phyloP scores from a whole-genome alignment of 73 alveolate genomes.

The Paraurostyla sp. region DNA sequence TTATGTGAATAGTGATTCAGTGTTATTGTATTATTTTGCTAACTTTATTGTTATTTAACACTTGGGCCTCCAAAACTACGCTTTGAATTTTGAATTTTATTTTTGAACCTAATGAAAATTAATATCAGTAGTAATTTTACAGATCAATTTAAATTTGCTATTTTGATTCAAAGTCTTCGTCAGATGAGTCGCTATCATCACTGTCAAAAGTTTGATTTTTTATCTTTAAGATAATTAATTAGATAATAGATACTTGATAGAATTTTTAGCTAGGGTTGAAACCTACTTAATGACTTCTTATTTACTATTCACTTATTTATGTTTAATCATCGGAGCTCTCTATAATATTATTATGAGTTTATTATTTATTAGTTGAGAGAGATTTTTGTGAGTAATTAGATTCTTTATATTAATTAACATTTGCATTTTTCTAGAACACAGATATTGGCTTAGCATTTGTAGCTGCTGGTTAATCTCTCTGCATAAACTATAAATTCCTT shows the following conservation, averaged over 20 bases:
- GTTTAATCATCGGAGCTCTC: slow-evolving; percentile 7
- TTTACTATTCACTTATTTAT: too few relatives aligned
- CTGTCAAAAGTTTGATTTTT: not conserved
- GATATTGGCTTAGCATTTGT: too few relatives aligned
- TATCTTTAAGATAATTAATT: not conserved
- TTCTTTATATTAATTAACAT: too few relatives aligned
- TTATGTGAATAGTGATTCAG: too few relatives aligned
- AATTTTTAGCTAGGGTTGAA: not conserved
- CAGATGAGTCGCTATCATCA: not conserved
- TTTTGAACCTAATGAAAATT: not conserved
- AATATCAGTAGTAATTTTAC: not conserved
- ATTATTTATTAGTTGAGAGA: not conserved
- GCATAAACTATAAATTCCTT: not conserved
- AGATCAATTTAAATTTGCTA: not conserved
- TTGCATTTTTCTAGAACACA: too few relatives aligned
- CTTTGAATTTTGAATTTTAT: not conserved
- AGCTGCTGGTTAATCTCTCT: not conserved
- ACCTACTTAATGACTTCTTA: too few relatives aligned
- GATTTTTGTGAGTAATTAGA: too few relatives aligned
- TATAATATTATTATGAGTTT: not conserved
- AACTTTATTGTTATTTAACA: not conserved
- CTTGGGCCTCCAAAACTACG: slow-evolving; percentile 37
- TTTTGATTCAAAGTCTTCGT: not conserved
- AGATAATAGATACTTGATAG: not conserved
- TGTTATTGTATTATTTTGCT: too few relatives aligned